phyloP scores from a whole-genome alignment of 2,329 filamentous ascomycete species.

The Aspergillus intermedius region DNA sequence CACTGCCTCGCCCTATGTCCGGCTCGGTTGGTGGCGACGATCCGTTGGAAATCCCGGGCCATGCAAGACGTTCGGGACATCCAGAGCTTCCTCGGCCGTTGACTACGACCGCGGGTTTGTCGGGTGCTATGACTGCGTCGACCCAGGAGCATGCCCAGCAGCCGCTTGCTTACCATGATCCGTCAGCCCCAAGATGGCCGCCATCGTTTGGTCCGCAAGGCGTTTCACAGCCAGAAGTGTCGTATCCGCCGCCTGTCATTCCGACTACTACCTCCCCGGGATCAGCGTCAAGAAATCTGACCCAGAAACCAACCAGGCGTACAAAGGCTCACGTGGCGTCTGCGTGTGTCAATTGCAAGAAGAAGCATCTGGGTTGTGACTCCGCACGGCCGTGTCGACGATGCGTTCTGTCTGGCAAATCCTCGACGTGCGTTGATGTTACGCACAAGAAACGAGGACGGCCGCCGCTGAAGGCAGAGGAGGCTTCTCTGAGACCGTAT shows the following conservation, averaged over 20 bases:
- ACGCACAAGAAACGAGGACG: constrained; percentile 43
- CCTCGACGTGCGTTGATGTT: constrained; percentile 40
- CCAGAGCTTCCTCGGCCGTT: constrained; percentile 21
- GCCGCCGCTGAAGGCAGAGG: constrained; percentile 39
- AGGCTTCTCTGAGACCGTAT: constrained; percentile 29
- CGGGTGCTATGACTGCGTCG: not conserved
- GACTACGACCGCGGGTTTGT: constrained; percentile 11
- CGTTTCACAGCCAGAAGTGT: constrained; percentile 12
- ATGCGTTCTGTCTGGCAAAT: constrained; percentile 42
- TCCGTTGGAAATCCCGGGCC: constrained; percentile 32
- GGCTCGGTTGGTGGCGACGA: constrained; percentile 33
- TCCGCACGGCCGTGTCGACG: constrained; percentile 40
- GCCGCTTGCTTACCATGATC: constrained; percentile 13
- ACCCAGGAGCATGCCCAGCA: constrained; percentile 13
- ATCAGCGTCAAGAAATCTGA: constrained; percentile 19
- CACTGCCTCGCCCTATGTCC: constrained; percentile 39
- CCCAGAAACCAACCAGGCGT: constrained; percentile 37
- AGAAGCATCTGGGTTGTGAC: constrained; percentile 43
- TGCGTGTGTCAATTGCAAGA: constrained; percentile 45
- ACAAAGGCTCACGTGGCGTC: constrained; percentile 44
- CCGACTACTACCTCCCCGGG: constrained; percentile 15
- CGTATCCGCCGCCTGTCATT: constrained; percentile 20
- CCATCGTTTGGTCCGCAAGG: constrained; percentile 15
- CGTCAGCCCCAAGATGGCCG: constrained; percentile 14
- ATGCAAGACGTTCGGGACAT: constrained; percentile 25